These are phyloP conservation scores for Mortierella sp. DNA, from an alignment of 371 early-diverging fungal genomes.

Conservation along the genomic window DNA sequence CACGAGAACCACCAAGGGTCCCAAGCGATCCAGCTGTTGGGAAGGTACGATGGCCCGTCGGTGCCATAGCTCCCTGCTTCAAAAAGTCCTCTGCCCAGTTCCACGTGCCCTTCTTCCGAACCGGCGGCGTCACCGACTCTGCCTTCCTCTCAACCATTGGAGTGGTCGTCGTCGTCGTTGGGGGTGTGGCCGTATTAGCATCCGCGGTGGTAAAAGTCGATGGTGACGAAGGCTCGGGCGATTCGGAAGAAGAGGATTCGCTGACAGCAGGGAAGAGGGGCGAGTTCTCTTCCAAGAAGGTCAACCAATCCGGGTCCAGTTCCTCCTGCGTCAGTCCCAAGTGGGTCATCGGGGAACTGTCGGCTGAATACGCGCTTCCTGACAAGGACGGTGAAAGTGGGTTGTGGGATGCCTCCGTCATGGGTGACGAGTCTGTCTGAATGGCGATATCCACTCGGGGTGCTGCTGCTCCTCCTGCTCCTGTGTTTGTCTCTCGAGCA, in stretches of 20 bases:
- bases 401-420: too few species aligned
- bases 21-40: conserved; percentile 16
- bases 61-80: conserved; percentile 17
- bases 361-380: not conserved
- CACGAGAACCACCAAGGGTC: not conserved
- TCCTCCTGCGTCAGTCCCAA: conserved; percentile 16
- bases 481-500: not conserved
- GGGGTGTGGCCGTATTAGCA: not conserved
- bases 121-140: not conserved
- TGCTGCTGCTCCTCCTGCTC: not conserved
- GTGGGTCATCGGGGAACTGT: conserved; percentile 13
- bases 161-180: not conserved
- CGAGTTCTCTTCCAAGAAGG: conserved; percentile 40
- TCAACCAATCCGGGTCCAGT: conserved; percentile 35
- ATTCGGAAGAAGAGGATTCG: not conserved
- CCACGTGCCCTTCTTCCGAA: conserved; percentile 12
- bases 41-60: conserved; percentile 22
- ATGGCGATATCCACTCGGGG: conserved; percentile 6
- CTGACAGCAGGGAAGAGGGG: conserved; percentile 9
- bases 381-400: conserved; percentile 11
- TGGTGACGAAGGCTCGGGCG: not conserved
- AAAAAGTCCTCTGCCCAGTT: conserved; percentile 24
- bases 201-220: not conserved
- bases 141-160: not conserved
- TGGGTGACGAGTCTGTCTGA: conserved; percentile 4